A percentile compares a stretch with the other conserved stretches of the same genome.
phyloP scores from a whole-genome alignment of 202 grass and related monocot genomes.

The Sporobolus alterniflorus region DNA sequence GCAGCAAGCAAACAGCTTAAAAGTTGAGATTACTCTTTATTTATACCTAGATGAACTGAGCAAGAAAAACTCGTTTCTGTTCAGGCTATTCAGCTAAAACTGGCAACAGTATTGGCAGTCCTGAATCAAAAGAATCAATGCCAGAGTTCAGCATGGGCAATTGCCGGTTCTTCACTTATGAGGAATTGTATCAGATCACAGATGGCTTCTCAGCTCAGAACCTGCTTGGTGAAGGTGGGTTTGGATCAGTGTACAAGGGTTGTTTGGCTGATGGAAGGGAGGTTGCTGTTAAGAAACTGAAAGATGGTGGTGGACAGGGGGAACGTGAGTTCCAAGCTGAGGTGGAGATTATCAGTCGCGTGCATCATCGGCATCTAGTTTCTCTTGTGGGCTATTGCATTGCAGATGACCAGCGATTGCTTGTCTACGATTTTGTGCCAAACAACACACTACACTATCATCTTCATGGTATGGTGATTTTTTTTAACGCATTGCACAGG shows the following conservation, averaged over 20 bases:
- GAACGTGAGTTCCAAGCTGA: constrained; percentile 96
- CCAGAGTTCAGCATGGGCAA: constrained; percentile 73
- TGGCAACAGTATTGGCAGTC: constrained; percentile 59
- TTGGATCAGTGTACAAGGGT: constrained; percentile 93
- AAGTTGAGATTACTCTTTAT: constrained; percentile 12
- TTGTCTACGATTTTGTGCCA: constrained; percentile 94
- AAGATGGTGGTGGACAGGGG: constrained; percentile 74
- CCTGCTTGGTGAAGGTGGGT: constrained; percentile 92
- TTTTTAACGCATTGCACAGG: not conserved
- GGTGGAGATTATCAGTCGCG: constrained; percentile 94
- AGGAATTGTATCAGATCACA: constrained; percentile 86
- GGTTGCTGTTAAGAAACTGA: constrained; percentile 88
- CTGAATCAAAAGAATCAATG: constrained; percentile 48
- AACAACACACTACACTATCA: constrained; percentile 89
- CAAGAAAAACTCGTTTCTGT: constrained; percentile 31
- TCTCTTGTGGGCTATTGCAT: constrained; percentile 98
- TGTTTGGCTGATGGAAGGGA: constrained; percentile 76
- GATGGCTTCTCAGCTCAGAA: constrained; percentile 77
- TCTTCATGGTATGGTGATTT: constrained; percentile 74
- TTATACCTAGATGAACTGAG: constrained; percentile 33
- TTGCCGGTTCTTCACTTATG: constrained; percentile 63
- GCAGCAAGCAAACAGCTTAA: not conserved
- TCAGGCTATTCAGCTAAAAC: constrained; percentile 51
- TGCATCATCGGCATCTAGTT: constrained; percentile 95
- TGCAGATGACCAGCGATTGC: constrained; percentile 69